A percentile compares a stretch with the other conserved stretches of the same genome.
Conservation (phyloP, 257 asterid genomes). For the Cruciata laevipes region DNA sequence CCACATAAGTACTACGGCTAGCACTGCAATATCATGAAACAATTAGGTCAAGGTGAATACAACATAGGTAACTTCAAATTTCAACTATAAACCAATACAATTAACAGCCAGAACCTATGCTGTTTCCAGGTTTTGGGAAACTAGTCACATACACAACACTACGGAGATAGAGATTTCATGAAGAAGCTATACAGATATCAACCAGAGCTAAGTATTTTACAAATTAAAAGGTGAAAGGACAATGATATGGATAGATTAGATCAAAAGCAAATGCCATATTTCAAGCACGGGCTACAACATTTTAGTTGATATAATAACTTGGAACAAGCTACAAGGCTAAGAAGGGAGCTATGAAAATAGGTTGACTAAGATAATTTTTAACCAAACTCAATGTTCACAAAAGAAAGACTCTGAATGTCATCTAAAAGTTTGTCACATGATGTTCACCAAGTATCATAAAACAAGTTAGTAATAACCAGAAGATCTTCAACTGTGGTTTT, state of each 20-base stretch:
- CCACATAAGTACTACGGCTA: constrained; percentile 57
- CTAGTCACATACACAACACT: background rate
- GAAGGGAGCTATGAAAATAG: no score
- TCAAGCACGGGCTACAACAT: no score
- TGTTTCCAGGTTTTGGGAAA: background rate
- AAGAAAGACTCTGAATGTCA: background rate
- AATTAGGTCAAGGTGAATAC: background rate
- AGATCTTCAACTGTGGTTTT: background rate
- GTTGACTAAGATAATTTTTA: background rate
- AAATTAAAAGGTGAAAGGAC: background rate
- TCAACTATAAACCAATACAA: background rate
- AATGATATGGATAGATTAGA: background rate
- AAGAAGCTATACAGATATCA: background rate
- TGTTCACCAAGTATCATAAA: background rate
- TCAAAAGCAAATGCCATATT: no score
- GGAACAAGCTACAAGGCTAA: no score
- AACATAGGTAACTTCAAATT: background rate
- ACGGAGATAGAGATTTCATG: background rate
- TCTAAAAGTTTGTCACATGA: background rate
- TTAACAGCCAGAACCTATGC: background rate
- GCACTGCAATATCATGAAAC: constrained; percentile 43
- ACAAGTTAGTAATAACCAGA: background rate
- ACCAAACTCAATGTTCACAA: no score
- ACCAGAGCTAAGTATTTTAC: background rate
- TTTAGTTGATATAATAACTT: no score